phyloP scores from a whole-genome alignment of 352 stramenopile species.

The Globisporangium cystogenes region DNA sequence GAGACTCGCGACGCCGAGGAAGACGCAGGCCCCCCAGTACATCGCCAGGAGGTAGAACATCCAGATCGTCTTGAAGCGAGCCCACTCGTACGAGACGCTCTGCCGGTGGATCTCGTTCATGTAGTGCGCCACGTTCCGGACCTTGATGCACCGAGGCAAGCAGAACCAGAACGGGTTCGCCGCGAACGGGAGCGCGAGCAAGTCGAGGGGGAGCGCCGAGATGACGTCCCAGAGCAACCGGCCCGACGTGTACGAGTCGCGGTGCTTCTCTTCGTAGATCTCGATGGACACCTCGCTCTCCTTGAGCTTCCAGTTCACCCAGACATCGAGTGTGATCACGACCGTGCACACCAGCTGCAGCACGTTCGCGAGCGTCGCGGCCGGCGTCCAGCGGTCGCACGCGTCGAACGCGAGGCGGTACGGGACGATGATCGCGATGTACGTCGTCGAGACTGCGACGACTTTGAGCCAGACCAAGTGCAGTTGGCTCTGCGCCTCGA shows the following conservation, averaged over 20 bases:
- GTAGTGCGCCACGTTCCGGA: constrained; percentile 45
- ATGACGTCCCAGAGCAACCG: constrained; percentile 39
- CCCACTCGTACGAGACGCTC: constrained; percentile 46
- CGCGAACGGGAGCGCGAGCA: constrained; percentile 14
- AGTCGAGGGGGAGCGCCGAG: constrained; percentile 38
- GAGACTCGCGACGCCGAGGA: constrained; percentile 30
- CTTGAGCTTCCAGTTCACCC: constrained; percentile 47
- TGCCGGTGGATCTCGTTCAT: constrained; percentile 54
- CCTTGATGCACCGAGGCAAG: constrained; percentile 42
- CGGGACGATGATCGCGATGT: constrained; percentile 36
- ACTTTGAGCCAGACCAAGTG: constrained; percentile 42
- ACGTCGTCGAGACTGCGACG: constrained; percentile 28
- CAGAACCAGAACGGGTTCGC: constrained; percentile 31
- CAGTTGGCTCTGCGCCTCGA: constrained; percentile 29
- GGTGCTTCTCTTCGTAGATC: constrained; percentile 43
- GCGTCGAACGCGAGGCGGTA: constrained; percentile 47
- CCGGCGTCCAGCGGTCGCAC: constrained; percentile 24
- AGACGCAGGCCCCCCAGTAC: constrained; percentile 55
- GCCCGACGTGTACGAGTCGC: constrained; percentile 31
- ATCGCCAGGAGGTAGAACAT: constrained; percentile 51
- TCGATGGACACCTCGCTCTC: constrained; percentile 39
- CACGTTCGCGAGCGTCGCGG: constrained; percentile 13
- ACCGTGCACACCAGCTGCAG: constrained; percentile 31
- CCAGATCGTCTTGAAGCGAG: constrained; percentile 45
- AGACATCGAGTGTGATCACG: constrained; percentile 41